These are phyloP conservation scores for Curvularia verruculosa DNA, from an alignment of 2,329 filamentous ascomycete species.

Conservation along the genomic window DNA sequence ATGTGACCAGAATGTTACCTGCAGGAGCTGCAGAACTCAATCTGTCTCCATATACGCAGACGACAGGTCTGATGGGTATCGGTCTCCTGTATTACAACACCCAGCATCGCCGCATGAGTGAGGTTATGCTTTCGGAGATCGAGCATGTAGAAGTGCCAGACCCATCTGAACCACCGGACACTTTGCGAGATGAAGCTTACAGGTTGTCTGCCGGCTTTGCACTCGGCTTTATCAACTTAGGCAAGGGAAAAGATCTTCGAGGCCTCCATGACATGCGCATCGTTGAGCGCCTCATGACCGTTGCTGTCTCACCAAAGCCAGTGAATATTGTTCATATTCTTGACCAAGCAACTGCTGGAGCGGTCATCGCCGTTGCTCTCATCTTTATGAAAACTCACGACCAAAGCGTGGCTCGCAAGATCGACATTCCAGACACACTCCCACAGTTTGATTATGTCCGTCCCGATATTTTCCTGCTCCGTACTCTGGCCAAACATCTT, in stretches of 20 bases:
- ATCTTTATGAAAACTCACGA: conserved; percentile 99
- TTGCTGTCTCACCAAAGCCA: conserved; percentile 87
- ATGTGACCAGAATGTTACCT: conserved; percentile 93
- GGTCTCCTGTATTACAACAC: conserved; percentile 92
- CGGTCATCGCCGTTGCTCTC: conserved; percentile 84
- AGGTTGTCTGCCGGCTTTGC: conserved; percentile 92
- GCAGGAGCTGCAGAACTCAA: conserved; percentile 93
- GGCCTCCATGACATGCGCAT: conserved; percentile 93
- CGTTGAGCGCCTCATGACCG: conserved; percentile 81
- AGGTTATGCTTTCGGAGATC: conserved; percentile 98
- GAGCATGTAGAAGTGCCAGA: conserved; percentile 86
- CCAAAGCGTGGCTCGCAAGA: conserved; percentile 81
- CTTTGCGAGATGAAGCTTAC: conserved; percentile 92
- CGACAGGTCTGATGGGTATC: conserved; percentile 95
- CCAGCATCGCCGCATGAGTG: conserved; percentile 97
- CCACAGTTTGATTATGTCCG: conserved; percentile 95
- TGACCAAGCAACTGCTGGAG: conserved; percentile 91
- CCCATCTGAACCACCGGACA: conserved; percentile 69
- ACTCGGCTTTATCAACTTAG: conserved; percentile 91
- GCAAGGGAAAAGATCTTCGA: conserved; percentile 83
- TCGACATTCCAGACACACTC: conserved; percentile 88
- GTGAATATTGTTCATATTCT: conserved; percentile 91
- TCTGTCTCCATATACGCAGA: conserved; percentile 89
- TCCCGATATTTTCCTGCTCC: conserved; percentile 87
- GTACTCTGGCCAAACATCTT: conserved; percentile 86